A percentile compares a stretch with the other conserved stretches of the same genome.
phyloP scores from a whole-genome alignment of 768 basidiomycete genomes.

The Suillus brevipes region DNA sequence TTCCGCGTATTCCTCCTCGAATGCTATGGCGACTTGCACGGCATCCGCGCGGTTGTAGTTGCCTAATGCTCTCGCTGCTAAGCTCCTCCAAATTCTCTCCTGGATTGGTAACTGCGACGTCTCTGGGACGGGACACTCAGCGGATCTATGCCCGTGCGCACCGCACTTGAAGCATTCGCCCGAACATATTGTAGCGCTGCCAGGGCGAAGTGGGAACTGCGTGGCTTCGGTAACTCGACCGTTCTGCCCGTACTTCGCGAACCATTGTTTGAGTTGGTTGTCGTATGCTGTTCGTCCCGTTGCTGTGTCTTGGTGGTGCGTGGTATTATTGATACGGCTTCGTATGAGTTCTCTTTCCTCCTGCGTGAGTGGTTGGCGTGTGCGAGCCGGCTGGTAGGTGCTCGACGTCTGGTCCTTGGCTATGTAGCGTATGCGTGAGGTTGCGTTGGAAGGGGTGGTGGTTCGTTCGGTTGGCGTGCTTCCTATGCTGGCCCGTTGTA shows the following conservation, averaged over 20 bases:
- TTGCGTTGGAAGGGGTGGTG: too few species aligned
- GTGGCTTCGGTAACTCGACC: not conserved
- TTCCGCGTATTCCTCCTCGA: not conserved
- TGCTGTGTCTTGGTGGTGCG: not conserved
- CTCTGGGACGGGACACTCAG: not conserved
- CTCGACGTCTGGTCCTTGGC: too few species aligned
- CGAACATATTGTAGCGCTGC: not conserved
- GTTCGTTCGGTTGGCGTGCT: too few species aligned
- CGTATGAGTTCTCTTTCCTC: not conserved
- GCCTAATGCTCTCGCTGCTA: not conserved
- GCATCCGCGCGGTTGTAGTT: not conserved
- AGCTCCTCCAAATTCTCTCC: not conserved
- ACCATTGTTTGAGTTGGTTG: not conserved
- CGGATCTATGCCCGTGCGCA: not conserved
- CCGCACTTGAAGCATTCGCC: not conserved
- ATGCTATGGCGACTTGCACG: not conserved
- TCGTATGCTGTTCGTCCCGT: not conserved
- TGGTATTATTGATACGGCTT: not conserved
- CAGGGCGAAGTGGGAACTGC: conserved; percentile 4
- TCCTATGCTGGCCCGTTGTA: too few species aligned
- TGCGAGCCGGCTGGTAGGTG: too few species aligned
- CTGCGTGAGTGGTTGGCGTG: not conserved
- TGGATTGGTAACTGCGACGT: not conserved
- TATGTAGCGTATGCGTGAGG: too few species aligned
- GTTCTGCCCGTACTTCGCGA: not conserved